phyloP scores from a whole-genome alignment of 805 yeast species.

The Tetrapisispora fleetii region DNA sequence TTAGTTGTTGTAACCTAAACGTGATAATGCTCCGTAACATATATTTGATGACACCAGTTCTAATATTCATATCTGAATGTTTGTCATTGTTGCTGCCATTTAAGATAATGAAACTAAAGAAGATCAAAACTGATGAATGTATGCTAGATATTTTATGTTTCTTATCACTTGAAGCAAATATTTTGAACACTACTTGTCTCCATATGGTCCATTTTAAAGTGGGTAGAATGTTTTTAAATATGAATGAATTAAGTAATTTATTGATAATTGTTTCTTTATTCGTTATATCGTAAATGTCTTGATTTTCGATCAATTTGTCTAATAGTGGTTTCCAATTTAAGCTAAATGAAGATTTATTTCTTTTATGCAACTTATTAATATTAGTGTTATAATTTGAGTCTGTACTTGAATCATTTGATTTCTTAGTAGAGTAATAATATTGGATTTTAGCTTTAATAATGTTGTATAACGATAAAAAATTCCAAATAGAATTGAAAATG shows the following conservation, averaged over 20 bases:
- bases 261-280: slow-evolving; percentile 12
- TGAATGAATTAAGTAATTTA: slow-evolving; percentile 14
- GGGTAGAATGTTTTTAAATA: slow-evolving; percentile 15
- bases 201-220: slow-evolving; percentile 23
- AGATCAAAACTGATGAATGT: slow-evolving; percentile 10
- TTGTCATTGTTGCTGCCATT: slow-evolving; percentile 8
- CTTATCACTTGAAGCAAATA: slow-evolving; percentile 4
- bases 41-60: slow-evolving; percentile 14
- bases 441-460: neutral
- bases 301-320: slow-evolving; percentile 16
- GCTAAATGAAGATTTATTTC: slow-evolving; percentile 9
- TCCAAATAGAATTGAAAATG: slow-evolving; percentile 13
- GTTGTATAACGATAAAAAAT: slow-evolving; percentile 9
- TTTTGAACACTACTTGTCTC: slow-evolving; percentile 14
- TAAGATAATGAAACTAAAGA: slow-evolving; percentile 16
- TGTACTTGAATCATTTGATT: neutral
- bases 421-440: neutral
- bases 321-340: slow-evolving; percentile 13
- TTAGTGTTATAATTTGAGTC: neutral
- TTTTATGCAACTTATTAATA: neutral
- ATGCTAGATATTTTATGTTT: neutral
- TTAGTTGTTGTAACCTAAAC: neutral
- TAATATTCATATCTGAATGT: slow-evolving; percentile 11
- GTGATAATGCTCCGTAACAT: slow-evolving; percentile 9
- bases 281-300: slow-evolving; percentile 15